A percentile compares a stretch with the other conserved stretches of the same genome.
These are phyloP conservation scores for Astrothelium macrocarpum DNA, from an alignment of 495 filamentous ascomycete genomes.

Conservation along the genomic window DNA sequence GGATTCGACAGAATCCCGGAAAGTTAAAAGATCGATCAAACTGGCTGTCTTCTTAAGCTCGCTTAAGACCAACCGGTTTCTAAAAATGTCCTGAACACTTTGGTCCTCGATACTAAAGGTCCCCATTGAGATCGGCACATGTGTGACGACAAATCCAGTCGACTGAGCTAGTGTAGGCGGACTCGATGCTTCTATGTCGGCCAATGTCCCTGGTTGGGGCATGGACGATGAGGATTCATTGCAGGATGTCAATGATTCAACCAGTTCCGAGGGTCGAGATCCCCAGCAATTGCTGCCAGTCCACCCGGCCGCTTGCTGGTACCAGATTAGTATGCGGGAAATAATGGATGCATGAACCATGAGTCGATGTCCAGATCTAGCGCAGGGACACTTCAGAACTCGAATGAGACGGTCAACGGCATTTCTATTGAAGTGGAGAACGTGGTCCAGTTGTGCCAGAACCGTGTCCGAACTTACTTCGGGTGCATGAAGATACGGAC, in stretches of 20 bases:
- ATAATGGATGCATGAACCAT: constrained; percentile 32
- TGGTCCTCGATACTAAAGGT: not conserved
- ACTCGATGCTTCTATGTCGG: too few relatives aligned
- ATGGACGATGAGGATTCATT: not conserved
- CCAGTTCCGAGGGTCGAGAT: not conserved
- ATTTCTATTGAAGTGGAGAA: not conserved
- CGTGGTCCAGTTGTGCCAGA: not conserved
- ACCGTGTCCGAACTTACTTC: not conserved
- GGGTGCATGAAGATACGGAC: not conserved
- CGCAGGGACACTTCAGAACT: constrained; percentile 8
- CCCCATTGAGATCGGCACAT: not conserved
- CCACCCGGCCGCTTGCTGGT: constrained; percentile 27
- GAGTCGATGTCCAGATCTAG: constrained; percentile 22
- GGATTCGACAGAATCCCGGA: not conserved
- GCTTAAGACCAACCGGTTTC: not conserved
- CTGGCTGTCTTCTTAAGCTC: not conserved
- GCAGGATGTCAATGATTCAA: too few relatives aligned
- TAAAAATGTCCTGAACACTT: not conserved
- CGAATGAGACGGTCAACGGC: not conserved
- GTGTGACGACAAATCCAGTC: not conserved
- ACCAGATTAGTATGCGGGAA: constrained; percentile 28
- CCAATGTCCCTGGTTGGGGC: not conserved
- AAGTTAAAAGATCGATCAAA: not conserved
- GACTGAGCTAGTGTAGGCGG: not conserved
- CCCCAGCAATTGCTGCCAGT: not conserved